These are phyloP conservation scores for Scopulariopsis brevicaulis DNA, from an alignment of 2,329 filamentous ascomycete genomes.

Conservation along the genomic window DNA sequence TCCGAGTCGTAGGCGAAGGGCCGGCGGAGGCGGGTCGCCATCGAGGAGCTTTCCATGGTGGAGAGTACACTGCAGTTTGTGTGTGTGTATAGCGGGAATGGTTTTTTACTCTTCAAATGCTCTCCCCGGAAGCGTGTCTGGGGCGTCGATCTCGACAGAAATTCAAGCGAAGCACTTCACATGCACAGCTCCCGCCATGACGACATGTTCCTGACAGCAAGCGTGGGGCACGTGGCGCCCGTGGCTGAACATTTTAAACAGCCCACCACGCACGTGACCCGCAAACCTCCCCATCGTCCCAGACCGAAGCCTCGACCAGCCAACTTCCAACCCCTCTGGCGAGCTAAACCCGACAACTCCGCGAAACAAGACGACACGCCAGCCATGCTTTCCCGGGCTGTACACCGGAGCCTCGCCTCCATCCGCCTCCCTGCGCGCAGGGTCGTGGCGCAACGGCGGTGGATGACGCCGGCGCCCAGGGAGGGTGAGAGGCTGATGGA, in stretches of 20 bases:
- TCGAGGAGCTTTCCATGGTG: conserved; percentile 1
- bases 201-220: neutral
- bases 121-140: no score
- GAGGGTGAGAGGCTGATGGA: conserved; percentile 52
- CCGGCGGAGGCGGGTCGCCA: conserved; percentile 54
- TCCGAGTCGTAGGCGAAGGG: conserved; percentile 63
- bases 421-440: conserved; percentile 5
- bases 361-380: neutral
- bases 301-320: neutral
- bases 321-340: neutral
- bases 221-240: neutral
- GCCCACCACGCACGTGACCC: neutral
- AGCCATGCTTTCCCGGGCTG: conserved; percentile 6
- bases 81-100: no score
- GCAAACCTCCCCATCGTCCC: neutral
- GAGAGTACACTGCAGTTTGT: neutral
- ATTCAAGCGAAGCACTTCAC: neutral
- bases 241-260: neutral
- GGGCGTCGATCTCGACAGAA: neutral
- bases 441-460: conserved; percentile 25
- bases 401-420: conserved; percentile 3
- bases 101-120: neutral
- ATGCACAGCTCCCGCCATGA: neutral
- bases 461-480: conserved; percentile 42
- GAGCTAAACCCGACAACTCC: neutral